A percentile compares a stretch with the other conserved stretches of the same genome.
These are phyloP conservation scores for Kwoniella sp. DNA, from an alignment of 768 basidiomycete species.

Conservation along the genomic window DNA sequence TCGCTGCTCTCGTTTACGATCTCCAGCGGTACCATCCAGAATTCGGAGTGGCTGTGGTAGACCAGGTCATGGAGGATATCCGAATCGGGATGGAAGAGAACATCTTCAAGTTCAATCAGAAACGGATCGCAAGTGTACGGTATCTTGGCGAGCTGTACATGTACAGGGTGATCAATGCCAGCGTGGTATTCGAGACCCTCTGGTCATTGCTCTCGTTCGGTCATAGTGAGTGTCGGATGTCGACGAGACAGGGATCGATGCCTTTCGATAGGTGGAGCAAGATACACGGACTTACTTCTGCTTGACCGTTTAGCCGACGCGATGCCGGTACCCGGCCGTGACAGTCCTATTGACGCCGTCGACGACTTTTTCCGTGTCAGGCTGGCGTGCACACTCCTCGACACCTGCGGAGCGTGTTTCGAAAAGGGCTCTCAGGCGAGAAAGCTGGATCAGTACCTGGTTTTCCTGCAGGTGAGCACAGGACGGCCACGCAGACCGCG, in stretches of 20 bases:
- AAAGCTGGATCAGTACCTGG: conserved; percentile 86
- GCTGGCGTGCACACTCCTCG: conserved; percentile 83
- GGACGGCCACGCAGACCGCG: no score
- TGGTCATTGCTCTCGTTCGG: conserved; percentile 96
- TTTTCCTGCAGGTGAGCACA: conserved; percentile 83
- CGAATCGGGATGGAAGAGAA: conserved; percentile 88
- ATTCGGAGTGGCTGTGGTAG: conserved; percentile 81
- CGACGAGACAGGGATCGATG: neutral
- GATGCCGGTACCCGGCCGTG: conserved; percentile 72
- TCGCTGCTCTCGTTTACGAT: conserved; percentile 94
- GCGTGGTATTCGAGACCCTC: conserved; percentile 84
- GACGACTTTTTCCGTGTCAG: conserved; percentile 95
- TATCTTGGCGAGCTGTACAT: conserved; percentile 97
- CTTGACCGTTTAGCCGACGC: conserved; percentile 88
- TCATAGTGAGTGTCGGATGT: conserved; percentile 63
- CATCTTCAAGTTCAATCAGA: conserved; percentile 89
- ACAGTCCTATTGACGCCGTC: conserved; percentile 75
- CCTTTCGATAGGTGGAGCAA: no score
- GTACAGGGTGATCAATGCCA: conserved; percentile 82
- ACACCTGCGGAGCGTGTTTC: conserved; percentile 97
- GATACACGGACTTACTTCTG: neutral
- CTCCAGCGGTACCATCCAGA: conserved; percentile 86
- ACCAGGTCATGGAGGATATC: conserved; percentile 91
- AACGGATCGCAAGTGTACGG: conserved; percentile 83
- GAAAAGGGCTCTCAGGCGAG: conserved; percentile 86